These are phyloP conservation scores for Pyracantha coccinea DNA, from an alignment of 331 rosid species.

Conservation along the genomic window DNA sequence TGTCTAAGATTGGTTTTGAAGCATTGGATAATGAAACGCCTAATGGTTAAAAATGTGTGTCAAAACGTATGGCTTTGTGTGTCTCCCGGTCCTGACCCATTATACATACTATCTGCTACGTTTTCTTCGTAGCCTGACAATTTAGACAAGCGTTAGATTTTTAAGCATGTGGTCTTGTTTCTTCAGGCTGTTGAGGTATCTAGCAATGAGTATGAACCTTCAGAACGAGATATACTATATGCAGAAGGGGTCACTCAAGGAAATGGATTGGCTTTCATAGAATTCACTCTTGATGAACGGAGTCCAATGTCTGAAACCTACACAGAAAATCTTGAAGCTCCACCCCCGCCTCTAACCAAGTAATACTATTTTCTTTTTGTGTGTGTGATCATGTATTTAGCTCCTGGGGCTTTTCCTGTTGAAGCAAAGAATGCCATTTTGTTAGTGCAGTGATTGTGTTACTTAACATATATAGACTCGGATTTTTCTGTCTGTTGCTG, in stretches of 20 bases:
- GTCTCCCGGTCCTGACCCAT: no score
- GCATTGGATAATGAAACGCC: no score
- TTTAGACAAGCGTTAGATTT: neutral
- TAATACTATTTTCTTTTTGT: conserved; percentile 19
- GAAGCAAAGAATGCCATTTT: neutral
- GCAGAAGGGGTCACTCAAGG: conserved; percentile 99
- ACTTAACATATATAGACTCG: neutral
- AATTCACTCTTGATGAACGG: conserved; percentile 85
- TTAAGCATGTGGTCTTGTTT: conserved; percentile 5
- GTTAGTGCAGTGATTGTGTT: neutral
- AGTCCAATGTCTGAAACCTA: conserved; percentile 70
- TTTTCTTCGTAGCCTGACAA: neutral
- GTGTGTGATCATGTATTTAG: neutral
- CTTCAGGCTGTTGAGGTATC: conserved; percentile 93
- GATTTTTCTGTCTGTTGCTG: neutral
- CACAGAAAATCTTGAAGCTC: conserved; percentile 76
- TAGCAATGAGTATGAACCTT: conserved; percentile 93
- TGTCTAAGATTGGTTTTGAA: no score
- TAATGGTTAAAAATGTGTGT: no score
- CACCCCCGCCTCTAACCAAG: conserved; percentile 65
- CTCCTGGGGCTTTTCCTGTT: neutral
- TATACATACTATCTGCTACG: neutral
- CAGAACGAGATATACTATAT: conserved; percentile 76
- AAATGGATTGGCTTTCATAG: conserved; percentile 93
- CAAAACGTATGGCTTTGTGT: no score